phyloP scores from a whole-genome alignment of 495 filamentous ascomycete species.

The Hypoxylon trugodes region DNA sequence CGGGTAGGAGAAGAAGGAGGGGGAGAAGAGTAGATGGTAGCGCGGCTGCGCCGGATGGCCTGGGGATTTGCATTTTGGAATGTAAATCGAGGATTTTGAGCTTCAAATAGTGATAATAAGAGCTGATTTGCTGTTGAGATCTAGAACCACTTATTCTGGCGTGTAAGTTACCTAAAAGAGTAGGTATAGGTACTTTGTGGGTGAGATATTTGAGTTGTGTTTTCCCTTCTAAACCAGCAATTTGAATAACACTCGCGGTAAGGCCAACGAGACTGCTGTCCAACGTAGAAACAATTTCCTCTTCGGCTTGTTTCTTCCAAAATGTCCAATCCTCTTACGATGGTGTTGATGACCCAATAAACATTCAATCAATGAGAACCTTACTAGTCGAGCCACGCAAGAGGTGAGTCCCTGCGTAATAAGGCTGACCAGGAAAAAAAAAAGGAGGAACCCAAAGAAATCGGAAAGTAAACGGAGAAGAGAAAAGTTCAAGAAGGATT shows the following conservation, averaged over 20 bases:
- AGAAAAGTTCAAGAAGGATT: background rate
- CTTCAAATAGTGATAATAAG: background rate
- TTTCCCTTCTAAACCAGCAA: background rate
- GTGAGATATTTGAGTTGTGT: background rate
- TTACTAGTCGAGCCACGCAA: slow-evolving; percentile 2
- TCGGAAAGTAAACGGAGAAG: too few relatives aligned
- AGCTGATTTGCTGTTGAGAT: background rate
- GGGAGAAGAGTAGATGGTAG: slow-evolving; percentile 25
- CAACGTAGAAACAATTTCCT: background rate
- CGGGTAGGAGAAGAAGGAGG: slow-evolving; percentile 21
- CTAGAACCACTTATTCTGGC: background rate
- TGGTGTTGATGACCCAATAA: background rate
- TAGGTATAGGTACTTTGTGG: background rate
- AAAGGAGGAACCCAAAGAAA: too few relatives aligned
- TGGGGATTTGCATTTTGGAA: slow-evolving; percentile 18
- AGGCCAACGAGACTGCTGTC: background rate
- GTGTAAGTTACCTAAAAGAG: slow-evolving; percentile 23
- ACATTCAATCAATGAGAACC: background rate
- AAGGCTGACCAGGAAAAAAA: background rate
- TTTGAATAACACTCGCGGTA: background rate
- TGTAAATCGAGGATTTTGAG: background rate
- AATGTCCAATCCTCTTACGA: background rate
- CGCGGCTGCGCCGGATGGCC: slow-evolving; percentile 12
- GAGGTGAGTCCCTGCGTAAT: background rate
- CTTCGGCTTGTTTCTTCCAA: background rate